A percentile compares a stretch with the other conserved stretches of the same genome.
Conservation (phyloP, 495 filamentous ascomycete genomes). For the Podospora pseudoanserina region DNA sequence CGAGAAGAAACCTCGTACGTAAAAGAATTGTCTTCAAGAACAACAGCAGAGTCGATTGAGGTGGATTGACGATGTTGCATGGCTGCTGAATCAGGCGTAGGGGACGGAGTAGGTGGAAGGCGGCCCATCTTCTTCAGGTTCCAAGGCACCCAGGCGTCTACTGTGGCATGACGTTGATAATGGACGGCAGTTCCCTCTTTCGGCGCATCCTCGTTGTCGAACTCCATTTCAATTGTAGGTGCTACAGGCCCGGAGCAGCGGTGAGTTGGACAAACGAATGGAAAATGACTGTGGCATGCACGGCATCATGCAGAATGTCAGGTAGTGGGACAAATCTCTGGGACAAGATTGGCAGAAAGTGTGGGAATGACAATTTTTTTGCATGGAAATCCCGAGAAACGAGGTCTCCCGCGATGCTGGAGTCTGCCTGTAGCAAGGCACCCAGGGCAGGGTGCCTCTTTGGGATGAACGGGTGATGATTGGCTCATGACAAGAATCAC, state of each 20-base stretch:
- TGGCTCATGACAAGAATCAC: conserved; percentile 8
- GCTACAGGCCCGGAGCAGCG: background rate
- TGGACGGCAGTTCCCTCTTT: background rate
- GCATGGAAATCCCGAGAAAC: background rate
- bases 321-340: background rate
- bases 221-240: background rate
- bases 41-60: conserved; percentile 6
- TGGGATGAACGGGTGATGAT: background rate
- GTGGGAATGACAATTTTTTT: background rate
- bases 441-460: conserved; percentile 3
- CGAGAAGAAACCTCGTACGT: background rate
- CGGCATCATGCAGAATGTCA: conserved; percentile 3
- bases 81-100: background rate
- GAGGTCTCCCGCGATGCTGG: background rate
- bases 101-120: background rate
- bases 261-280: background rate
- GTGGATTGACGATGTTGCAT: conserved; percentile 2
- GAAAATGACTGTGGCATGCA: background rate
- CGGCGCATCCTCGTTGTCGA: background rate
- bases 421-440: background rate
- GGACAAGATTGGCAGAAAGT: conserved; percentile 5
- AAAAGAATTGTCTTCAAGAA: background rate
- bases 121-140: background rate
- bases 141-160: background rate
- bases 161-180: too few relatives aligned